phyloP scores from a whole-genome alignment of 2,329 filamentous ascomycete genomes.

The Exophiala oligosperma region DNA sequence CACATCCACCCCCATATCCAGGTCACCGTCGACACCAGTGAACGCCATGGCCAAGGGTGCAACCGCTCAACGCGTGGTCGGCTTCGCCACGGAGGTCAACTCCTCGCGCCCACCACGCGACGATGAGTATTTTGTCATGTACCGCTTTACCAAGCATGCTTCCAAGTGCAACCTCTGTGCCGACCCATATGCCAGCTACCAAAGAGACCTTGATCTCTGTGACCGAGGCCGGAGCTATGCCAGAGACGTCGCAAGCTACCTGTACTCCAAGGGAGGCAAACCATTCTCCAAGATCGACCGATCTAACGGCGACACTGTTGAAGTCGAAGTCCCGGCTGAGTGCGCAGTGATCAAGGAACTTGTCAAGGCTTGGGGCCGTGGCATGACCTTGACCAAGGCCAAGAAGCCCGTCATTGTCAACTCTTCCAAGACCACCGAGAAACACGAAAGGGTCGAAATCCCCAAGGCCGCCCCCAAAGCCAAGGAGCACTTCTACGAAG shows the following conservation, averaged over 20 bases:
- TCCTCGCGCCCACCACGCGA: slow-evolving; percentile 30
- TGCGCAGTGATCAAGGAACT: slow-evolving; percentile 38
- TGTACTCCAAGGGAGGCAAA: slow-evolving; percentile 38
- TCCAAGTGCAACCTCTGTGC: slow-evolving; percentile 35
- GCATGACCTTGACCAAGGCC: slow-evolving; percentile 31
- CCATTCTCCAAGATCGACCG: slow-evolving; percentile 45
- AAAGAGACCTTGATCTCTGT: slow-evolving; percentile 35
- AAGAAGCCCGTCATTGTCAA: slow-evolving; percentile 7
- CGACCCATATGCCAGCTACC: slow-evolving; percentile 33
- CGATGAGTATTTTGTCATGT: slow-evolving; percentile 39
- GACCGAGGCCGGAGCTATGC: slow-evolving; percentile 36
- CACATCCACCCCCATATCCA: slow-evolving; percentile 20
- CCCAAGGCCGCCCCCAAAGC: slow-evolving; percentile 3
- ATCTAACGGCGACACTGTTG: slow-evolving; percentile 38
- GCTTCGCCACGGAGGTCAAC: slow-evolving; percentile 25
- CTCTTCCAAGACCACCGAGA: not conserved
- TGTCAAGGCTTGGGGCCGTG: slow-evolving; percentile 44
- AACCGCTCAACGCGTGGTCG: slow-evolving; percentile 23
- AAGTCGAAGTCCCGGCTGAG: slow-evolving; percentile 44
- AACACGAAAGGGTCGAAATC: slow-evolving; percentile 1
- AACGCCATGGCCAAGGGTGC: slow-evolving; percentile 22
- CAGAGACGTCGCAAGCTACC: slow-evolving; percentile 36
- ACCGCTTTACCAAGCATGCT: slow-evolving; percentile 37
- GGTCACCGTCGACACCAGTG: slow-evolving; percentile 18
- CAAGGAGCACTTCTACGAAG: slow-evolving; percentile 9